Conservation (phyloP, 2,329 filamentous ascomycete genomes). For the Penicillium sp. region DNA sequence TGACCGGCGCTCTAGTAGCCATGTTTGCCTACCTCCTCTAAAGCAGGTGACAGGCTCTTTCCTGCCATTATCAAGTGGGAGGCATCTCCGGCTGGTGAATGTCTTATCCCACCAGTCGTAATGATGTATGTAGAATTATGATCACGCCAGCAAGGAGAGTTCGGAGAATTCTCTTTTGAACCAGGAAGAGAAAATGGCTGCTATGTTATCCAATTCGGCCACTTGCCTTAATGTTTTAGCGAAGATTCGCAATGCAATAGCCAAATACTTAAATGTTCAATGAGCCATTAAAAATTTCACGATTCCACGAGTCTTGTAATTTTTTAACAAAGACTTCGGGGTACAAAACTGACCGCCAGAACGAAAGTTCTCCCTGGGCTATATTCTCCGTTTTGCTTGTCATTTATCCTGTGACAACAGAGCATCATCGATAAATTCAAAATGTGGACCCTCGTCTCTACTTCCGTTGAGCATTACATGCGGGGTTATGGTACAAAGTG, state of each 20-base stretch:
- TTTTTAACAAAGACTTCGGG: too few species aligned
- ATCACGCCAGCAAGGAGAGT: not conserved
- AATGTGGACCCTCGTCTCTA: not conserved
- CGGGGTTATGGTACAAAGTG: too few species aligned
- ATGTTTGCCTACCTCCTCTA: slow-evolving; percentile 24
- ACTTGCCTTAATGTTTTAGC: slow-evolving; percentile 11
- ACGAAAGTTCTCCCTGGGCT: too few species aligned
- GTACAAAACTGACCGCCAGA: too few species aligned
- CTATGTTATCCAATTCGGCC: not conserved
- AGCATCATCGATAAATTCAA: not conserved
- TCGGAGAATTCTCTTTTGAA: not conserved
- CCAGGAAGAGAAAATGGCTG: not conserved
- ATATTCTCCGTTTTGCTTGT: too few species aligned
- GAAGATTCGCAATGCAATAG: slow-evolving; percentile 1
- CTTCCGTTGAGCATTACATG: not conserved
- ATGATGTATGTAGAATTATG: not conserved
- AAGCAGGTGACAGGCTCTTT: not conserved
- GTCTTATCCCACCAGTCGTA: not conserved
- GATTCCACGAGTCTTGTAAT: not conserved
- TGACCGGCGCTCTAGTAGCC: slow-evolving; percentile 24
- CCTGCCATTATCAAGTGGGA: not conserved
- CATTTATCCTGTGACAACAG: too few species aligned
- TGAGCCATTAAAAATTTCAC: not conserved
- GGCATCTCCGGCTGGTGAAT: not conserved
- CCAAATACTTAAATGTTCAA: not conserved